phyloP scores from a whole-genome alignment of 345 rosid species.

The Murraya paniculata region DNA sequence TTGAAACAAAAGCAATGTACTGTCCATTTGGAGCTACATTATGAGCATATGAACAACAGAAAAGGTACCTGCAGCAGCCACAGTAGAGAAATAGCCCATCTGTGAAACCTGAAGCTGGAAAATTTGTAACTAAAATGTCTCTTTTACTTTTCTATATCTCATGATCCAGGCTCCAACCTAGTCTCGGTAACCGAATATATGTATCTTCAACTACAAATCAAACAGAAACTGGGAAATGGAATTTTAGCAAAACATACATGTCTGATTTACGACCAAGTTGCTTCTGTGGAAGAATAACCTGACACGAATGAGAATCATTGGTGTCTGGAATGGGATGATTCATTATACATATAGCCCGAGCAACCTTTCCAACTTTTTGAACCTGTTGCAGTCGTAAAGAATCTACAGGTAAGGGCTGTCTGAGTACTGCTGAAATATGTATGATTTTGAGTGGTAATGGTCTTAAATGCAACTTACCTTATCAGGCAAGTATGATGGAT shows the following conservation, averaged over 20 bases:
- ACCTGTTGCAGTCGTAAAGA: constrained; percentile 44
- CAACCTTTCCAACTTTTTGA: constrained; percentile 82
- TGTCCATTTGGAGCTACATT: constrained; percentile 90
- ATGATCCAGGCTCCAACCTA: not conserved
- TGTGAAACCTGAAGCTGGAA: no score
- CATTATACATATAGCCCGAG: constrained; percentile 96
- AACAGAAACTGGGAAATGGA: not conserved
- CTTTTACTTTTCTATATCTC: not conserved
- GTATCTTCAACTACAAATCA: not conserved
- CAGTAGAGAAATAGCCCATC: not conserved
- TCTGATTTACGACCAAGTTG: constrained; percentile 92
- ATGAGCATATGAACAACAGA: constrained; percentile 94
- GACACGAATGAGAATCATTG: constrained; percentile 79
- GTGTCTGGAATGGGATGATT: constrained; percentile 91
- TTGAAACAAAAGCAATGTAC: constrained; percentile 85
- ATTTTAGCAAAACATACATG: constrained; percentile 43
- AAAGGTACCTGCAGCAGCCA: constrained; percentile 65
- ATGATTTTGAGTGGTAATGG: not conserved
- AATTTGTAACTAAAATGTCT: not conserved
- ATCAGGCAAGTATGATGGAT: constrained; percentile 78
- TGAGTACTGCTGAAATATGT: not conserved
- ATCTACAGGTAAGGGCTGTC: not conserved
- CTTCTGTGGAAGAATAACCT: constrained; percentile 94
- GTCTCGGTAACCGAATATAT: not conserved
- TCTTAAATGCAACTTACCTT: constrained; percentile 45